Base-by-base conservation (phyloP, 2,329 filamentous ascomycete genomes). In the Apiospora pterosperma region DNA sequence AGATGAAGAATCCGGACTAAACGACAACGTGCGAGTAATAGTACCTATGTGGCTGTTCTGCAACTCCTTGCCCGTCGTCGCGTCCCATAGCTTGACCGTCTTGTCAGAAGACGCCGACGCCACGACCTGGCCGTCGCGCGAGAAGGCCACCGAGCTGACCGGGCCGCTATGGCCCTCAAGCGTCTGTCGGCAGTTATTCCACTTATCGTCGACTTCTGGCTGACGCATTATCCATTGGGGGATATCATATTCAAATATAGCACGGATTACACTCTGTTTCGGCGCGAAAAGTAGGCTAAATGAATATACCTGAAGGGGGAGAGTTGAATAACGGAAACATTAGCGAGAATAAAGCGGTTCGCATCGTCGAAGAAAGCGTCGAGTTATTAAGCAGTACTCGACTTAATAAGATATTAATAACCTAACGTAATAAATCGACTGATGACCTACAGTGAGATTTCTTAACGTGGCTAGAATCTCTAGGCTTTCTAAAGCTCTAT, bases 271-370 rank as follows among this genome's bases (percentile, higher is more conserved):
- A 62, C 73, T 76, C 4, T 64, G 61, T 11, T 64, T 36, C 58
- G 75, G 77, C 14, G 73, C 69, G 66, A 79, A 78, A 60, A 69
- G 66, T 39, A 70, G 73, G 34, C 63, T 74, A 59, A 68, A 76
- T 61, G 62, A 74, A 66, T 79, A 79, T 63, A 69, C 44, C 64
- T 79, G 76, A 21, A 73, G 67, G 75, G 71, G 3, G 73, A 63
- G 11, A 65, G 41, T 62, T 75, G 63, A 60, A 78, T 74, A 41
- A 71, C 61, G 42, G 41, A 64, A 60, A 55, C 69, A 65, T 65
- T 73, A 55, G 69, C 62, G 10, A 66, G 73, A 36, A 66, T 62
- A 67, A 68, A 75, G 48, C 72, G 71, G 59, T 69, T 65, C 39
- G 69, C 65, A 61, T 77, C 71, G 28, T 61, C 68, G 62, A 74